These are phyloP conservation scores for Pichia sp. DNA, from an alignment of 1,139 yeast genomes.

Conservation along the genomic window DNA sequence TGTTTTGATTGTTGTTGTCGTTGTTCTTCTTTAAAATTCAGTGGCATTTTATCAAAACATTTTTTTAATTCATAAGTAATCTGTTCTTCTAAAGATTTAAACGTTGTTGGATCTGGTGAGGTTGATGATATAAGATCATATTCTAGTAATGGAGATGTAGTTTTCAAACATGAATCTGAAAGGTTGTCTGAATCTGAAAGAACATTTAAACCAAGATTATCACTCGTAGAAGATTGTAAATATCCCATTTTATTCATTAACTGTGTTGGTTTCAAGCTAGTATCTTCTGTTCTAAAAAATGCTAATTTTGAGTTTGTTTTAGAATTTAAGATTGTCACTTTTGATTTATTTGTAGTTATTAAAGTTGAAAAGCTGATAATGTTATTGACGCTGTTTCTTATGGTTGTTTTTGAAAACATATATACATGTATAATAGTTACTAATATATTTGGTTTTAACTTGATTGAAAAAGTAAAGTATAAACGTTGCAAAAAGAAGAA, in stretches of 20 bases:
- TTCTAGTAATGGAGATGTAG: neutral
- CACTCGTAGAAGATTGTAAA: neutral
- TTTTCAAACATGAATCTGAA: neutral
- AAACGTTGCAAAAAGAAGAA: neutral
- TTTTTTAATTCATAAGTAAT: slow-evolving; percentile 6
- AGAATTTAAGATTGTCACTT: neutral
- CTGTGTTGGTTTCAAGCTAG: neutral
- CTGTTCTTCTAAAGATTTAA: slow-evolving; percentile 1
- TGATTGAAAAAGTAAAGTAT: neutral
- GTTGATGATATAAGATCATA: neutral
- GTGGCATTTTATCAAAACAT: slow-evolving; percentile 1
- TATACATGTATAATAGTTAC: neutral
- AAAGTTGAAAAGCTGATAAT: neutral
- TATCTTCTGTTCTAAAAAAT: neutral
- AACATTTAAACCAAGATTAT: neutral
- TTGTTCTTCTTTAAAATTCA: neutral
- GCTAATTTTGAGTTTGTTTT: neutral
- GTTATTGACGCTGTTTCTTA: neutral
- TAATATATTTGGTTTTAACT: neutral
- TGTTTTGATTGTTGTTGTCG: neutral
- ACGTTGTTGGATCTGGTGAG: neutral
- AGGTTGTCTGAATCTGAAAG: neutral
- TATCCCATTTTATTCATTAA: neutral
- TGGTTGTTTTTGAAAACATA: neutral
- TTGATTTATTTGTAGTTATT: neutral